Conservation (phyloP, 306 rosid genomes). For the Rubus parviflorus region DNA sequence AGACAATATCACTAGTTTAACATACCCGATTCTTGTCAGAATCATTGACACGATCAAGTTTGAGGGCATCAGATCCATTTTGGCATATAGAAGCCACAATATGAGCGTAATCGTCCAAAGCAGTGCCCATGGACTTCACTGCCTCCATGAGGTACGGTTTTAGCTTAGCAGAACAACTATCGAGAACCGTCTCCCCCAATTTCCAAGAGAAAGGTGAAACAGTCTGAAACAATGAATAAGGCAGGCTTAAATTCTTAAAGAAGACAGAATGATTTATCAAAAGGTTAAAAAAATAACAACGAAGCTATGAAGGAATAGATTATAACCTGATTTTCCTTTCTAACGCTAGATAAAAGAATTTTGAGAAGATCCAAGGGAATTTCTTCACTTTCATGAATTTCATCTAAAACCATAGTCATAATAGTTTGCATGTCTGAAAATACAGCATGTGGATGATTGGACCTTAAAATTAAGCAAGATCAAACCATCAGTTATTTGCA, state of each 20-base stretch:
- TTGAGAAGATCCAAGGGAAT: slow-evolving; percentile 57
- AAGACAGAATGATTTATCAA: background rate
- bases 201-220: slow-evolving; percentile 56
- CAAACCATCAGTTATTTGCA: slow-evolving; percentile 30
- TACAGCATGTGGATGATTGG: slow-evolving; percentile 48
- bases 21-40: slow-evolving; percentile 33
- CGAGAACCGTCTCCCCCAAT: slow-evolving; percentile 63
- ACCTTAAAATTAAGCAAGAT: slow-evolving; percentile 48
- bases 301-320: background rate
- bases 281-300: slow-evolving; percentile 21
- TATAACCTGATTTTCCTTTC: slow-evolving; percentile 62
- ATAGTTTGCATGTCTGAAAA: slow-evolving; percentile 57
- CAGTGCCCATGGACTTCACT: slow-evolving; percentile 46
- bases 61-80: slow-evolving; percentile 22
- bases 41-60: slow-evolving; percentile 14
- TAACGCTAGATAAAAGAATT: slow-evolving; percentile 52
- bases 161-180: slow-evolving; percentile 58
- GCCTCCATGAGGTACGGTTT: slow-evolving; percentile 49
- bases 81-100: slow-evolving; percentile 51
- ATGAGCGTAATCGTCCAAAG: slow-evolving; percentile 46
- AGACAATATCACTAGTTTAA: slow-evolving; percentile 16
- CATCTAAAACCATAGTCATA: slow-evolving; percentile 59
- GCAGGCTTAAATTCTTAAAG: slow-evolving; percentile 10
- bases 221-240: slow-evolving; percentile 45
- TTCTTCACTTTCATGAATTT: slow-evolving; percentile 72